Conservation (phyloP, 2,329 filamentous ascomycete species). For the Colletotrichum higginsianum region DNA sequence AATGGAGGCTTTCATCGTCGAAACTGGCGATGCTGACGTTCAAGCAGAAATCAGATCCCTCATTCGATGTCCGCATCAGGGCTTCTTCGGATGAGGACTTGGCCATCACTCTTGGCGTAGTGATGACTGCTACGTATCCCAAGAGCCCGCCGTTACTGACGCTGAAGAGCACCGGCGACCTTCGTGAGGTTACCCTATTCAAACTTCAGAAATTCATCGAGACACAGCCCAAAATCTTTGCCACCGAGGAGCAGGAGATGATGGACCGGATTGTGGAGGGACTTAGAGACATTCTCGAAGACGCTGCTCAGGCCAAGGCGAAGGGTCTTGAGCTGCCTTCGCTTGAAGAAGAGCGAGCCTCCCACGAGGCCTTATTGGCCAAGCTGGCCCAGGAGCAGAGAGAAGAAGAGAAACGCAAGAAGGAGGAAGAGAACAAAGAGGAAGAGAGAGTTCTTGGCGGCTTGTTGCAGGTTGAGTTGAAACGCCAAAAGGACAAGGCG, state of each 20-base stretch:
- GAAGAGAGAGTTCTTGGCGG: conserved; percentile 79
- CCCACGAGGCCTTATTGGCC: conserved; percentile 81
- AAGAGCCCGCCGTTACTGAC: conserved; percentile 83
- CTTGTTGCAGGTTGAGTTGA: conserved; percentile 81
- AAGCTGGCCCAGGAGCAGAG: conserved; percentile 71
- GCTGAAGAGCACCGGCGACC: conserved; percentile 73
- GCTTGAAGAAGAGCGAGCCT: conserved; percentile 88
- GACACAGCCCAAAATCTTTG: conserved; percentile 69
- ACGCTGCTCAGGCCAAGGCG: conserved; percentile 84
- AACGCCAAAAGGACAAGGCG: conserved; percentile 74
- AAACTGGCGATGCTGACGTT: conserved; percentile 28
- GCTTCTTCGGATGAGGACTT: conserved; percentile 81
- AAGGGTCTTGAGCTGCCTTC: conserved; percentile 85
- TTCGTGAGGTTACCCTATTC: conserved; percentile 80
- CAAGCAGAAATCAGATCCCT: conserved; percentile 81
- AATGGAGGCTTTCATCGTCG: conserved; percentile 14
- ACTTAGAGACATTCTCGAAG: conserved; percentile 84
- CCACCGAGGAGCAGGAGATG: conserved; percentile 70
- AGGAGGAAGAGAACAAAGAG: conserved; percentile 72
- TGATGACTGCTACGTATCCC: conserved; percentile 91
- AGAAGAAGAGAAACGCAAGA: conserved; percentile 67
- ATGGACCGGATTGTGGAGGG: conserved; percentile 77
- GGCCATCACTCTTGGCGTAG: conserved; percentile 80
- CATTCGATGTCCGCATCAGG: conserved; percentile 85
- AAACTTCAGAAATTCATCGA: conserved; percentile 78